These are phyloP conservation scores for Aphanomyces invadans DNA, from an alignment of 352 stramenopile species.

Conservation along the genomic window DNA sequence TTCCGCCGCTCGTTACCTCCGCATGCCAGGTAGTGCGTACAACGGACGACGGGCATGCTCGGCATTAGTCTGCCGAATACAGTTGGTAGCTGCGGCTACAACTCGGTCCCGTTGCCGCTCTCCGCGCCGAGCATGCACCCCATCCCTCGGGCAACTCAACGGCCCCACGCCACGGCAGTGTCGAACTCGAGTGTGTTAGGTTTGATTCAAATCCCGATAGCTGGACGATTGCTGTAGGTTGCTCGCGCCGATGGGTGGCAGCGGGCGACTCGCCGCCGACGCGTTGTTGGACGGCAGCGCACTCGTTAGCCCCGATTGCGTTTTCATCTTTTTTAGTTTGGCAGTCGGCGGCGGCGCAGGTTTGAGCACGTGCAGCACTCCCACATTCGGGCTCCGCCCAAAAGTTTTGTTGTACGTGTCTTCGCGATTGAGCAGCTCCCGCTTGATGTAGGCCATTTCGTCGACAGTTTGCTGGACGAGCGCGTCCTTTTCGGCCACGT, in stretches of 20 bases:
- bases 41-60: no score
- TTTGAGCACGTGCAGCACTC: slow-evolving; percentile 83
- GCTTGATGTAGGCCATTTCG: slow-evolving; percentile 91
- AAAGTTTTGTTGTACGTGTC: slow-evolving; percentile 94
- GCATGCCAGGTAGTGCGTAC: no score
- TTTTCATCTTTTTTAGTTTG: slow-evolving; percentile 30
- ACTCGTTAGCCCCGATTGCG: no score
- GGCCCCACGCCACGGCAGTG: no score
- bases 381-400: slow-evolving; percentile 70
- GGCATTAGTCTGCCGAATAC: no score
- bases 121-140: no score
- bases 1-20: no score
- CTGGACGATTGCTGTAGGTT: slow-evolving; percentile 13
- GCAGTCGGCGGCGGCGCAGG: slow-evolving; percentile 35
- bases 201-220: slow-evolving; percentile 5
- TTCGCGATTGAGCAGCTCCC: slow-evolving; percentile 88
- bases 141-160: no score
- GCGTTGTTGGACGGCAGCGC: not conserved
- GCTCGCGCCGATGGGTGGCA: slow-evolving; percentile 12
- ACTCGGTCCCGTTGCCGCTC: no score
- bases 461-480: slow-evolving; percentile 61
- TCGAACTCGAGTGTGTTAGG: no score
- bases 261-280: not conserved
- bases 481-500: slow-evolving; percentile 60
- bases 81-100: no score